Base-by-base conservation (phyloP, 2,329 filamentous ascomycete genomes). In the Balansia obtecta region DNA sequence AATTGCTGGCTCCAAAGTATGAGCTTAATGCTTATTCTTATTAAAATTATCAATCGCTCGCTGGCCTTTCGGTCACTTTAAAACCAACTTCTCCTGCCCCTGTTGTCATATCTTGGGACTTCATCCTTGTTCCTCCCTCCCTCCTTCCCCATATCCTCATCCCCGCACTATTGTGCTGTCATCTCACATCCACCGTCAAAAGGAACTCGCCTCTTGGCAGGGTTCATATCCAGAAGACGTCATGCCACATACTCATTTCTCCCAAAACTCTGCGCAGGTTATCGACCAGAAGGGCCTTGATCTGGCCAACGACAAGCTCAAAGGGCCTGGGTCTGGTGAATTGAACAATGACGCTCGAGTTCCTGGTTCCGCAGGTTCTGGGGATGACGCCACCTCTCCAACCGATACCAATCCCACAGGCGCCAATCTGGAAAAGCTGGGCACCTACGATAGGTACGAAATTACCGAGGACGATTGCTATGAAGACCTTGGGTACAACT, bases 401-500 rank as follows among this genome's bases (percentile, higher is more conserved):
- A 42, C 54, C 16, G 50, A 50, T 1, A 47, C 50, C 15, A 79
- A 80, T 10, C 52, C 42, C 27, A 53, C 53, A 34, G 59, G 51
- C 4, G 52, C 53, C 7, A 53, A 52, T 13, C 56, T 68, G 9
- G 63, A 69, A 50, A 69, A 68, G 57, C 44, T 65, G 11, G 65
- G 64, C 20, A 65, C 66, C 1, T 55, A 68, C 54, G 68, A 68
- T 53, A 71, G 69, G 60, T 63, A 66, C 54, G 72, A 74, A 33
- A 72, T 75, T 56, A 72, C 69, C n/a, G 71, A 73, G 47, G 67
- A 71, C 34, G 81, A 85, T 57, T 85, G 81, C 65, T 83, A 82
- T 62, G 72, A 77, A 18, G 72, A 86, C 59, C 71, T 88, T 0
- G 83, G 82, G 48, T 86, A 74, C 61, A 69, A 71, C 9, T 87